Base-by-base conservation (phyloP, 2,329 filamentous ascomycete genomes). In the Colletotrichum spaethianum region DNA sequence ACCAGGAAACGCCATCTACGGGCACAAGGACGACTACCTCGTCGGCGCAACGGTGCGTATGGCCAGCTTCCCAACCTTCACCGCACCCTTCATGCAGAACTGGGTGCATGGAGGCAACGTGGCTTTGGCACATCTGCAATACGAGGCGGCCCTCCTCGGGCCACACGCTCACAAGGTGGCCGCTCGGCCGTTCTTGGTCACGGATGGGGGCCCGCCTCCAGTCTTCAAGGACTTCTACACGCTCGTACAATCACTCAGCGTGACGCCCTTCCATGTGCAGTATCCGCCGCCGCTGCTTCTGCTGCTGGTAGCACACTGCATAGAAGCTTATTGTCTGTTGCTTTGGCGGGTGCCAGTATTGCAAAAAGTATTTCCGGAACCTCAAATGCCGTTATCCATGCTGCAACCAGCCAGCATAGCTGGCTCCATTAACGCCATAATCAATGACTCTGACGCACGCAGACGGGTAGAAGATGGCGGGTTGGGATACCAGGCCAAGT, bases 1-100 rank as follows among this genome's bases (percentile, higher is more conserved):
- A 2, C 88, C 88, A 0, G 84, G 85, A 16, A 89, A 88, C 74
- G 84, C 82, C 36, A 84, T 90, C 56, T 90, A 89, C 74, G 88
- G 87, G 5, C 83, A 84, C 70, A 80, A 82, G 18, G 81, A 80
- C 48, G 85, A 89, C 74, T 79, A 81, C 26, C 74, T 87, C 28
- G 78, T 85, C 2, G 83, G 82, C 3, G 66, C 77, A 7, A 82
- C 84, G 63, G 76, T 89, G 18, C 79, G 76, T n/a, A 72, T 76
- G 20, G 79, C 82, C 33, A 79, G 77, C 14, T 77, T 80, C 50
- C 81, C 82, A 3, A 85, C 83, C 55, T 89, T 86, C 83, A 81
- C 84, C 33, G 75, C 77, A 6, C 81, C 83, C 20, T 79, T 85
- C 36, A 79, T 87, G 33, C 86, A 89, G 75, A 86, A 84, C 77